Percentiles rank a stretch among this genome's conserved stretches.
phyloP scores from a whole-genome alignment of 2,329 filamentous ascomycete genomes.

The Chaetomiaceae sp. region DNA sequence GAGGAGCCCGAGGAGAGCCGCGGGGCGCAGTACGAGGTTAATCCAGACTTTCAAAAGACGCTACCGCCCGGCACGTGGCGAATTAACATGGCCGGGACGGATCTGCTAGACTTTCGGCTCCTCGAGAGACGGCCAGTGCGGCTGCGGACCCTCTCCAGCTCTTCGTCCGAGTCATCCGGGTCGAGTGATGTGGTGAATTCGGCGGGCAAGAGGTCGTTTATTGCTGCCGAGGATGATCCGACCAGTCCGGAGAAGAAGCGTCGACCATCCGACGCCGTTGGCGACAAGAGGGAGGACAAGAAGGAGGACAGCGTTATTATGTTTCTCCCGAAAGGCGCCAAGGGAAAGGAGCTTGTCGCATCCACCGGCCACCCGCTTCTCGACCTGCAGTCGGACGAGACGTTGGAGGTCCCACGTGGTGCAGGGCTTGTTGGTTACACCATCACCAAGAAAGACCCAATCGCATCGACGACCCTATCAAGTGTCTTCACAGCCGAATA shows the following conservation, averaged over 20 bases:
- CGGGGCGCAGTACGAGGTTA: conserved; percentile 33
- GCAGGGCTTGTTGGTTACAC: conserved; percentile 51
- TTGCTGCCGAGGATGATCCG: conserved; percentile 40
- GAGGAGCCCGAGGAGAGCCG: conserved; percentile 37
- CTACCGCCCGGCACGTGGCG: conserved; percentile 54
- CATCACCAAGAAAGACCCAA: conserved; percentile 53
- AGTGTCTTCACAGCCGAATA: conserved; percentile 54
- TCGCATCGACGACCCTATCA: conserved; percentile 51
- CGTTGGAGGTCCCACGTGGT: conserved; percentile 45
- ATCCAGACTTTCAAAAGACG: conserved; percentile 42
- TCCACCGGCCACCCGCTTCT: conserved; percentile 48
- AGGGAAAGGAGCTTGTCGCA: conserved; percentile 44
- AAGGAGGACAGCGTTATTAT: conserved; percentile 49
- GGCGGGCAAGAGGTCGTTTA: conserved; percentile 49
- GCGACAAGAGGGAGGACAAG: conserved; percentile 33
- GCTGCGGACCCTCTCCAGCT: conserved; percentile 31
- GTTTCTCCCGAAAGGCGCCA: conserved; percentile 45
- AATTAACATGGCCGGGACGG: conserved; percentile 46
- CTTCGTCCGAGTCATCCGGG: conserved; percentile 22
- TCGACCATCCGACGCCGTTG: conserved; percentile 28
- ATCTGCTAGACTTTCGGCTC: conserved; percentile 55
- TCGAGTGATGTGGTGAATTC: conserved; percentile 37
- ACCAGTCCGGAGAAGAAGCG: conserved; percentile 40
- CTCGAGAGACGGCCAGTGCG: conserved; percentile 50
- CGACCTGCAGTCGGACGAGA: conserved; percentile 47